Conservation (phyloP, 1,139 yeast genomes). For the Zhuliangozyma blackwelliae region DNA sequence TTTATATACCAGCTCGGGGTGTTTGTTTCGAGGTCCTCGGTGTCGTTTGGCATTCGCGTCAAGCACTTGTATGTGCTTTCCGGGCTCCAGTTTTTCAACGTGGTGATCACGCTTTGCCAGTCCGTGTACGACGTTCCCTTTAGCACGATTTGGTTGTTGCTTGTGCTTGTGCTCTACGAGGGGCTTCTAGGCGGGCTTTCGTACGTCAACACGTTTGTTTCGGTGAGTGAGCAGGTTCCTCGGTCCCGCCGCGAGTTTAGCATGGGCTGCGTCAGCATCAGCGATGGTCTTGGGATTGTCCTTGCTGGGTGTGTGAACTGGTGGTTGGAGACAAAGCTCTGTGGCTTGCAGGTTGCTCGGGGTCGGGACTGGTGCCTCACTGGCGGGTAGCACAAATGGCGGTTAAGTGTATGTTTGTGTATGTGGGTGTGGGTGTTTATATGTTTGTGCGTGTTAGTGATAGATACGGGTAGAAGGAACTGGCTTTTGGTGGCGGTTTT, state of each 20-base stretch:
- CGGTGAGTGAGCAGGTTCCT: constrained; percentile 63
- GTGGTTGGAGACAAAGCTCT: constrained; percentile 70
- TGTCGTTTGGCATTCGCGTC: constrained; percentile 57
- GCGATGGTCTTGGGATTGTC: constrained; percentile 86
- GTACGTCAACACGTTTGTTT: constrained; percentile 82
- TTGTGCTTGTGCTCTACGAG: constrained; percentile 71
- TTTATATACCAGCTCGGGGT: constrained; percentile 91
- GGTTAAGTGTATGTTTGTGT: too few species aligned
- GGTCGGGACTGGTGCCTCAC: constrained; percentile 62
- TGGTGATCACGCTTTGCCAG: constrained; percentile 57
- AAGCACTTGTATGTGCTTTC: constrained; percentile 59
- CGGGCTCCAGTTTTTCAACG: constrained; percentile 62
- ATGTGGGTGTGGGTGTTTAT: too few species aligned
- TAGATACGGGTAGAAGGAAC: too few species aligned
- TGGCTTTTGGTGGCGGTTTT: too few species aligned
- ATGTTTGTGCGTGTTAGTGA: too few species aligned
- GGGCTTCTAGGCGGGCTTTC: constrained; percentile 88
- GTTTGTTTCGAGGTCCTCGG: constrained; percentile 82
- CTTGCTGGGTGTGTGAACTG: constrained; percentile 74
- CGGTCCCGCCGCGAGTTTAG: constrained; percentile 70
- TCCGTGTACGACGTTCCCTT: constrained; percentile 61
- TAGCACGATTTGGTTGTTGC: constrained; percentile 50
- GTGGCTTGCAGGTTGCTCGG: constrained; percentile 58
- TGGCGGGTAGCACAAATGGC: constrained; percentile 10
- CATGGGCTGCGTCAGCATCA: constrained; percentile 89